Percentiles rank a stretch among this genome's conserved stretches.
phyloP scores from a whole-genome alignment of 2,329 filamentous ascomycete genomes.

The Stagonosporopsis vannaccii region DNA sequence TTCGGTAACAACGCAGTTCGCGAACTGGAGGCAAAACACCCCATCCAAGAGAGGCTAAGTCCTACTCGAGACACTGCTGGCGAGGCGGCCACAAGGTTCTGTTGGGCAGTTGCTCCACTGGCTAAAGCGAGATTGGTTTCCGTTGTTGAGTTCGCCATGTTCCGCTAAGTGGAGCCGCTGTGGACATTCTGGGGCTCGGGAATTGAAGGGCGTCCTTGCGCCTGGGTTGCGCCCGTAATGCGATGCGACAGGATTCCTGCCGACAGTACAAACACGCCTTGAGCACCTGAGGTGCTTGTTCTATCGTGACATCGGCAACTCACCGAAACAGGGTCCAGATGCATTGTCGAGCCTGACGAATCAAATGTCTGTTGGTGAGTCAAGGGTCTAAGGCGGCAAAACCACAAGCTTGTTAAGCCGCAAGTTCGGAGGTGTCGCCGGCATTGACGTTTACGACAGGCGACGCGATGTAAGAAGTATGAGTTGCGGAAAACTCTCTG shows the following conservation, averaged over 20 bases:
- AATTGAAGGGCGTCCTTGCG: slow-evolving; percentile 17
- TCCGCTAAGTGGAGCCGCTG: slow-evolving; percentile 27
- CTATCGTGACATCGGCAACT: slow-evolving; percentile 12
- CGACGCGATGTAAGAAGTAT: not conserved
- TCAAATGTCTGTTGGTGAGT: slow-evolving; percentile 16
- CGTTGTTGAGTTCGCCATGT: slow-evolving; percentile 27
- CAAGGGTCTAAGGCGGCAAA: slow-evolving; percentile 15
- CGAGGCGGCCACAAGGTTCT: slow-evolving; percentile 5
- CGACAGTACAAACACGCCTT: not conserved
- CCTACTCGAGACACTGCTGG: slow-evolving; percentile 7
- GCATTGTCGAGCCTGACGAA: slow-evolving; percentile 4
- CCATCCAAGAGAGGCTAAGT: not conserved
- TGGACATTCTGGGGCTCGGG: slow-evolving; percentile 23
- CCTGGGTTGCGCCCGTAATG: slow-evolving; percentile 9
- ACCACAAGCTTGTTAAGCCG: slow-evolving; percentile 15
- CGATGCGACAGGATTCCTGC: not conserved
- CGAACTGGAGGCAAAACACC: not conserved
- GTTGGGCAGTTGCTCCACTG: slow-evolving; percentile 16
- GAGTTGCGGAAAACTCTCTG: not conserved
- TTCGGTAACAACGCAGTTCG: not conserved
- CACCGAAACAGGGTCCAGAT: slow-evolving; percentile 7
- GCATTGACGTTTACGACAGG: not conserved
- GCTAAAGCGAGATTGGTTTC: slow-evolving; percentile 12
- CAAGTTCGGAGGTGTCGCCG: slow-evolving; percentile 13
- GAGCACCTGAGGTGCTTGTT: not conserved